phyloP scores from a whole-genome alignment of 1,284 basidiomycete genomes.

The Ustilago bromivora region DNA sequence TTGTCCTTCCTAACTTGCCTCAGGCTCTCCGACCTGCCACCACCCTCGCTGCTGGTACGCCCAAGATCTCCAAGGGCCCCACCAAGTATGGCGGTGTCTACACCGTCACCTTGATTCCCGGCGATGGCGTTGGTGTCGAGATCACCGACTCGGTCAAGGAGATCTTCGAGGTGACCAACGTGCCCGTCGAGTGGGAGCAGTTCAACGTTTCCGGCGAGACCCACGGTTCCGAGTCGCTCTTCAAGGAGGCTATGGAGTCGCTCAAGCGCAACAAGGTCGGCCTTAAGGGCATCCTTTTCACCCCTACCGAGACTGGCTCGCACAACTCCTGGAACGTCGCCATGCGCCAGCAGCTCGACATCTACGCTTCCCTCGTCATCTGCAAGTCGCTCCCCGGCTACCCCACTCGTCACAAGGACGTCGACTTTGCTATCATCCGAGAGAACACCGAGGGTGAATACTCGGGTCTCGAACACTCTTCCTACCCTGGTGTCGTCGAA shows the following conservation, averaged over 20 bases:
- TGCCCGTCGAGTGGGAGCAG: conserved; percentile 99
- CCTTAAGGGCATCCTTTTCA: conserved; percentile 99
- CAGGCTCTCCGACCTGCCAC: conserved; percentile 73
- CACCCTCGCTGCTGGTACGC: conserved; percentile 83
- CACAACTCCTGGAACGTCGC: conserved; percentile 99
- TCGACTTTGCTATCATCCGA: conserved; percentile 99
- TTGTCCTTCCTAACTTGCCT: conserved; percentile 48
- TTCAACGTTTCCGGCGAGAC: conserved; percentile 98
- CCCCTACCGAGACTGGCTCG: conserved; percentile 93
- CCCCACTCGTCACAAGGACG: conserved; percentile 93
- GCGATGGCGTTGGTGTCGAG: conserved; percentile 83
- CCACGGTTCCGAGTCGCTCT: conserved; percentile 90
- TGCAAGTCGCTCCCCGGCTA: conserved; percentile 99
- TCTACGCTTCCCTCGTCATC: conserved; percentile 96
- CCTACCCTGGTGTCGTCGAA: conserved; percentile 98
- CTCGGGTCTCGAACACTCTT: conserved; percentile 93
- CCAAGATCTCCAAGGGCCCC: conserved; percentile 80
- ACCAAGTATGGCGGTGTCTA: conserved; percentile 93
- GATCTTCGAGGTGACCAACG: conserved; percentile 96
- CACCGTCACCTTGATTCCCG: conserved; percentile 70
- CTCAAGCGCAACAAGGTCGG: conserved; percentile 98
- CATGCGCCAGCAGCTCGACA: conserved; percentile 99
- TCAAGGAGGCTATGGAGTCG: conserved; percentile 91
- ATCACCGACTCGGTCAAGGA: conserved; percentile 99
- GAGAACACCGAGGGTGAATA: conserved; percentile 99